Percentiles rank a stretch among this genome's conserved stretches.
Evolutionary conservation across 1,139 yeast species (phyloP).

Genomic region (Wickerhamomyces sp.): DNA sequence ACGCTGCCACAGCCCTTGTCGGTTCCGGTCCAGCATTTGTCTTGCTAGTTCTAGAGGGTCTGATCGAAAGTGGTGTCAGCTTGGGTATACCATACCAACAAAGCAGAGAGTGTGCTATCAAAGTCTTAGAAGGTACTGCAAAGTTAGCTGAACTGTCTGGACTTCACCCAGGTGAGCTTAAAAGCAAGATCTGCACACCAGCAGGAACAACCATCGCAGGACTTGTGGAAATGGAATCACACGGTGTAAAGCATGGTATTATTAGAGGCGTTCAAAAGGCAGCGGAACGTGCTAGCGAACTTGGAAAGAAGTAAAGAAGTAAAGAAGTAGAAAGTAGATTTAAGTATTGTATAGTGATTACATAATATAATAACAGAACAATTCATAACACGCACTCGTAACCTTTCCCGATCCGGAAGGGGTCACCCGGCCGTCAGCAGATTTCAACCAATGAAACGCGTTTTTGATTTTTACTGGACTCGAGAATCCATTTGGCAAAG

Average conservation of each 20-base stretch:
- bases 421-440: conserved; percentile 3
- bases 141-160: conserved; percentile 81
- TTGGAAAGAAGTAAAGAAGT: conserved; percentile 56
- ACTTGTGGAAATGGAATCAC: conserved; percentile 85
- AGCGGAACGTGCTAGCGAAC: conserved; percentile 72
- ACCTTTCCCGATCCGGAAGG: neutral
- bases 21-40: conserved; percentile 98
- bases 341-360: neutral
- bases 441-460: conserved; percentile 13
- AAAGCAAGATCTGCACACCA: conserved; percentile 91
- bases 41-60: conserved; percentile 81
- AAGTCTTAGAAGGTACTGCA: conserved; percentile 95
- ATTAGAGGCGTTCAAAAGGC: conserved; percentile 90
- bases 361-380: neutral
- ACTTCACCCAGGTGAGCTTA: conserved; percentile 86
- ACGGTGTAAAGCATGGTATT: conserved; percentile 82
- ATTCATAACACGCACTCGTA: too few relatives aligned
- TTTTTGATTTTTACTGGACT: conserved; percentile 9
- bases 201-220: conserved; percentile 99
- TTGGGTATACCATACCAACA: conserved; percentile 90
- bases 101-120: conserved; percentile 88
- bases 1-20: conserved; percentile 90
- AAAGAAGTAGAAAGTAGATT: too few relatives aligned
- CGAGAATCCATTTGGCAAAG: conserved; percentile 10
- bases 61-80: conserved; percentile 91